Base-by-base conservation (phyloP, 441 rosid genomes). In the Syzygium syzygioides region DNA sequence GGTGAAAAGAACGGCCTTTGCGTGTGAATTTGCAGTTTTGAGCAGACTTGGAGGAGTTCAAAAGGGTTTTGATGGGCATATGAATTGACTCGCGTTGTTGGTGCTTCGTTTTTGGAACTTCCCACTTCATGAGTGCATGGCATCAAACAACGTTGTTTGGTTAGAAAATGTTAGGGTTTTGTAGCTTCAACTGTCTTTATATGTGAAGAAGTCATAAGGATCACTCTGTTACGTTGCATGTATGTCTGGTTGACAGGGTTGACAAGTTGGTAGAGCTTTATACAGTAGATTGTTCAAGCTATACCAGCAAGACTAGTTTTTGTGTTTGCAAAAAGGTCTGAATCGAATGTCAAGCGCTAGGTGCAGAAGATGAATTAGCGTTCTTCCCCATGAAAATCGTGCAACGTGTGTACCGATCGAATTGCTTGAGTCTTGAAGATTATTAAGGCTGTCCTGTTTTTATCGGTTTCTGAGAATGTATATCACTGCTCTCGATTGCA, bases 1-100 rank as follows among this genome's bases (percentile, higher is more conserved):
- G 52, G 83, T 37, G 83, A 71, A 71, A 20, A 45, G 83, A 71
- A 37, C 28, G 50, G 50, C 50, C 80, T 71, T 37, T 41, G 83
- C 0, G 52, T 52, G 10, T 41, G 83, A 76, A 76, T 9, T 7
- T 41, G n/a, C 1, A 26, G 0, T 68, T 10, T 37, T 68, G 79
- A 34, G 50, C 48, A 0, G 14, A 0, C 26, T 68, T 34, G 9
- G 14, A 0, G 79, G 48, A 6, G 7, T 68, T 57, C 0, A 64
- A 55, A 34, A 0, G 48, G 48, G 11, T 34, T 68, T 68, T 10
- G 48, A 34, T 68, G 48, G 28, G 15, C 79, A 30, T 64, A 18
- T 17, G 76, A 30, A 64, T 64, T 64, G 76, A 64, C 0, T 30
- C 30, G 76, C 0, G 17, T 54, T 54, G 55, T 54, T 4, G 55